A percentile compares a stretch with the other conserved stretches of the same genome.
Conservation (phyloP, 176 grass and related monocot species). For the Juncus effusus region DNA sequence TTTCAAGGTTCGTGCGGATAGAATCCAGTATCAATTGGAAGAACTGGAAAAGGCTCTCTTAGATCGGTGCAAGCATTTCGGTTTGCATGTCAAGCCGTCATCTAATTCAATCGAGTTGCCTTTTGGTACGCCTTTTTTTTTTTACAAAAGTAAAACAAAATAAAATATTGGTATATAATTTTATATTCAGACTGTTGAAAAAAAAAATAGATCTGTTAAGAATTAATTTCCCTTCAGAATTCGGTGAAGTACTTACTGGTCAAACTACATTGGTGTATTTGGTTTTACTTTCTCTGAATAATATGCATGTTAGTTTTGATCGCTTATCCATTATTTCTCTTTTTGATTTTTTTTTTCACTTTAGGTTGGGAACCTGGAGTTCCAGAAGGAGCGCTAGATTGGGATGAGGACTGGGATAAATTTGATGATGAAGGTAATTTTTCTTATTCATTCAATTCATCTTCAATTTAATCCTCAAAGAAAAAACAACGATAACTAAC, state of each 20-base stretch:
- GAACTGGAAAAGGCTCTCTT: constrained; percentile 84
- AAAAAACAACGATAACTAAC: constrained; percentile 1
- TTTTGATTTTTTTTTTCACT: constrained; percentile 20
- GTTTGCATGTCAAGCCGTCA: constrained; percentile 64
- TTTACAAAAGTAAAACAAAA: neutral
- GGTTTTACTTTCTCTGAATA: neutral
- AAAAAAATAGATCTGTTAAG: neutral
- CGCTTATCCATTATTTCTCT: neutral
- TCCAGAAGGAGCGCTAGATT: constrained; percentile 65
- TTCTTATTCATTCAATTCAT: neutral
- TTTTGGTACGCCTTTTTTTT: constrained; percentile 52
- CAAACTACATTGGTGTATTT: neutral
- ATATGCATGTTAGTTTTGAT: no score
- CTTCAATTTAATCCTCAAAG: neutral
- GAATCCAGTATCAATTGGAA: constrained; percentile 96
- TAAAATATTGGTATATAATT: constrained; percentile 2
- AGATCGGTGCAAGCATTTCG: constrained; percentile 93
- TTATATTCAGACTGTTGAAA: neutral
- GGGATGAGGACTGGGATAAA: constrained; percentile 99
- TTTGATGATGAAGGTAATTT: constrained; percentile 94
- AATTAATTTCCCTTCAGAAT: neutral
- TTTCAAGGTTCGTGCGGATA: constrained; percentile 78
- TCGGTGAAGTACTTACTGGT: neutral
- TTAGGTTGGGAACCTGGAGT: constrained; percentile 86
- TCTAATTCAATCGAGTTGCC: constrained; percentile 76